Evolutionary conservation across 371 early-diverging fungal species (phyloP), one percentile per base, ranked within the genome.

Genomic region (Syncephalastrum racemosum): DNA sequence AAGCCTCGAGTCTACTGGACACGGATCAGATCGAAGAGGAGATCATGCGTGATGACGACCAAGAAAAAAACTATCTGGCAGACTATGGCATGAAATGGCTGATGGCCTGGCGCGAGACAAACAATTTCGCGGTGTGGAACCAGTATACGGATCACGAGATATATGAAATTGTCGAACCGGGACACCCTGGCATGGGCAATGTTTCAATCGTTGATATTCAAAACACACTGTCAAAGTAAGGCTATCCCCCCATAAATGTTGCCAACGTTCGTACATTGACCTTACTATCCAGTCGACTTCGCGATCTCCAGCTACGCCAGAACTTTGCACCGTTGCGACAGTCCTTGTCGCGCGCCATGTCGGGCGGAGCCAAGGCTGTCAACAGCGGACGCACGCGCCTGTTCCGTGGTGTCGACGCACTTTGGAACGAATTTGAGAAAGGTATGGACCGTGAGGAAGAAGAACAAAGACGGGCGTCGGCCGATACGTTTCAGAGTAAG

Each of bases 91-190:
- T 74, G 56, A 67, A 69, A 24, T 90, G 86, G 77, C 62, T 89
- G 45, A 77, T 73, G 50, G 78, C 76, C 25, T 92, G 92, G 92
- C 79, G 86, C 50, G 71, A 80, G 27, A 87, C 91, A 27, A 79
- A 77, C 31, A 88, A 85, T 56, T 92, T 85, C 57, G 72, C 71
- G 46, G 68, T 87, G 18, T 92, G 91, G 92, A 77, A 84, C 46
- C 77, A 77, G 14, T 73, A 66, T 58, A 84, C 85, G 31, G 86
- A 83, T 63, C 81, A 84, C 64, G 85, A 86, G 59, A 80, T 85
- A 59, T 74, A 81, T 50, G 86, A 83, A 51, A 82, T 85, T 54
- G 78, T 83, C 0, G 83, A 79, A n/a, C 86, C 91, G 25, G 85
- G 87, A 2, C 88, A 88, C 70, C 87, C 87, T 6, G 83, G 85